Evolutionary conservation across 148 eudicot genomes (phyloP), one percentile per base, ranked within the genome.

Genomic region (Fallopia convolvulus): DNA sequence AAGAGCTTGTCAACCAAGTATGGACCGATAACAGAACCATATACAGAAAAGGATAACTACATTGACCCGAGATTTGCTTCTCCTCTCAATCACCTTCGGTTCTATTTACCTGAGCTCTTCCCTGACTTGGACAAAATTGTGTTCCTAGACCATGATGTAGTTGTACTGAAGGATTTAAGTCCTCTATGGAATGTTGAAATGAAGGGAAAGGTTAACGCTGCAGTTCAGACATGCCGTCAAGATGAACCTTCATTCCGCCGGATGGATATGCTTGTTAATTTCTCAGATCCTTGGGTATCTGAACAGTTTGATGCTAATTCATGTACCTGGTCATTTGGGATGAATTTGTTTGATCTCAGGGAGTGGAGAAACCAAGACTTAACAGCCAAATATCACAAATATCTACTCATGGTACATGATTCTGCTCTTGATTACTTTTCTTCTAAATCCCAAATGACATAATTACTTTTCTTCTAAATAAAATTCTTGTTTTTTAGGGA

Each of bases 241-340:
- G 90, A 83, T 40, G 86, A 91, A 30, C 82, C 93, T 68, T 89
- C 97, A 14, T 90, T 72, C 70, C 89, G 84, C 46, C 82, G 81
- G 40, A 91, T 92, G 98, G 91, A 90, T 80, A 81, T 79, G 90
- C 77, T 86, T 70, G 78, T 96, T 63, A 86, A 96, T 83, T 96
- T 96, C 81, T 90, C 97, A 30, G 93, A 96, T 72, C 92, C 99
- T 47, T 66, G 79, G 77, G 79, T 96, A 26, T 86, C 86, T 32
- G 83, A 80, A 56, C 83, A 80, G 77, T 93, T 88, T 78, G 86
- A 89, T 82, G 80, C 81, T 23, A 56, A 89, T 77, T 77, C 97
- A 77, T 96, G 99, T 81, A 96, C 97, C 0, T 96, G 99, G 99
- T 97, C 97, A 53, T 96, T 96, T 86, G 99, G 99, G 79, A 80